A percentile compares a stretch with the other conserved stretches of the same genome.
phyloP scores from a whole-genome alignment of 1,284 basidiomycete species.

The Agroathelia rolfsii region DNA sequence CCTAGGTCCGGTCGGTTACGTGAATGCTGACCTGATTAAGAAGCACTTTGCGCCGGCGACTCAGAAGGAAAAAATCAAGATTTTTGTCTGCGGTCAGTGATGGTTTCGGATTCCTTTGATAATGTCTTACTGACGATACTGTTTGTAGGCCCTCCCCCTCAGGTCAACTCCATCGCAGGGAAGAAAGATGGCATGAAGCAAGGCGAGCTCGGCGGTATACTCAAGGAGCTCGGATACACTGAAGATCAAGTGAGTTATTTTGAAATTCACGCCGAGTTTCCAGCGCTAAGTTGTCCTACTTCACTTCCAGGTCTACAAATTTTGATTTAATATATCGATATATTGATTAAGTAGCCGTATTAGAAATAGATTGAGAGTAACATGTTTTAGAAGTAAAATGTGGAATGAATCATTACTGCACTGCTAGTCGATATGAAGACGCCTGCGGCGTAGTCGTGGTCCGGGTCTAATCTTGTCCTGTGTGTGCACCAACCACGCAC shows the following conservation, averaged over 20 bases:
- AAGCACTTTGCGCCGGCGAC: constrained; percentile 63
- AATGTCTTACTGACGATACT: constrained; percentile 3
- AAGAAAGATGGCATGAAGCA: constrained; percentile 76
- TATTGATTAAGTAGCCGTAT: not conserved
- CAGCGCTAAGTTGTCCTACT: constrained; percentile 1
- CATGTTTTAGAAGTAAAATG: no score
- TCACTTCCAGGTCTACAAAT: constrained; percentile 6
- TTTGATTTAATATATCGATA: constrained; percentile 2
- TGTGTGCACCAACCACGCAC: no score
- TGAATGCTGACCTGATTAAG: constrained; percentile 64
- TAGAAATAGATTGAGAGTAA: constrained; percentile 12
- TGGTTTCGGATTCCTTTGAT: constrained; percentile 5
- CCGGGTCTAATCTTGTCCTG: no score
- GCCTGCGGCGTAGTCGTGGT: no score
- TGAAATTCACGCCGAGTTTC: not conserved
- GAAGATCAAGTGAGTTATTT: constrained; percentile 58
- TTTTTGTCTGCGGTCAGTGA: constrained; percentile 76
- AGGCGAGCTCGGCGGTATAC: constrained; percentile 71
- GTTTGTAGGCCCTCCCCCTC: constrained; percentile 67
- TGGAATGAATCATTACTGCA: no score
- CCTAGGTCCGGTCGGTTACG: constrained; percentile 59
- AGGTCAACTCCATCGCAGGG: constrained; percentile 73
- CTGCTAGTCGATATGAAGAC: no score
- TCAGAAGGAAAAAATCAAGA: constrained; percentile 73
- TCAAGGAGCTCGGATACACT: constrained; percentile 84